Percentiles rank a stretch among this genome's conserved stretches.
These are phyloP conservation scores for Amesomyces nigricolor DNA, from an alignment of 2,329 filamentous ascomycete genomes.

Conservation along the genomic window DNA sequence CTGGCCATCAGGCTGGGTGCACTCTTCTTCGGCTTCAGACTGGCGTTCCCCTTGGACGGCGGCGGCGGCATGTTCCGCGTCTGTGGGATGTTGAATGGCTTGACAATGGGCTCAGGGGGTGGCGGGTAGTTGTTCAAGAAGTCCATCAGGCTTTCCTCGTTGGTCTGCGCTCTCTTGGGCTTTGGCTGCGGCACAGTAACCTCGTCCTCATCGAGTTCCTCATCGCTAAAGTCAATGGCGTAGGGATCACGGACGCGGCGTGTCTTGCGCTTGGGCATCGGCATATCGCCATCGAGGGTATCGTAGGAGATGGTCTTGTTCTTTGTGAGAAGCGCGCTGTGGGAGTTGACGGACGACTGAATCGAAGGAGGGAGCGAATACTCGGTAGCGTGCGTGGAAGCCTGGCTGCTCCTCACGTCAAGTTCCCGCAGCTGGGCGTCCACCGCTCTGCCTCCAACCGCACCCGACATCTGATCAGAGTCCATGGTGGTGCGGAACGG, in stretches of 20 bases:
- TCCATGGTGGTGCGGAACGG: conserved; percentile 83
- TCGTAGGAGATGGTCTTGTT: conserved; percentile 34
- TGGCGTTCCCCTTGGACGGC: conserved; percentile 52
- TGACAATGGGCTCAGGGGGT: conserved; percentile 45
- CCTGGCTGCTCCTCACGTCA: conserved; percentile 46
- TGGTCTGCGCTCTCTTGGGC: conserved; percentile 35
- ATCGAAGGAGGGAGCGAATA: conserved; percentile 48
- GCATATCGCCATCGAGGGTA: conserved; percentile 43
- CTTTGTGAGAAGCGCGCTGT: conserved; percentile 59
- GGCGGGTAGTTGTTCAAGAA: conserved; percentile 67
- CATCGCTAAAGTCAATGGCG: conserved; percentile 77
- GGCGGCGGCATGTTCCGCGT: conserved; percentile 34
- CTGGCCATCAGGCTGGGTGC: conserved; percentile 57
- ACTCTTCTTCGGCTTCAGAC: conserved; percentile 51
- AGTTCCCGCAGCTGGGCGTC: conserved; percentile 54
- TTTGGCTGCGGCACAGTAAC: conserved; percentile 39
- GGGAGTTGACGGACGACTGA: conserved; percentile 67
- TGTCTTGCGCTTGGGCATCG: conserved; percentile 66
- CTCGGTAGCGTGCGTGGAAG: conserved; percentile 53
- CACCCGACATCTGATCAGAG: conserved; percentile 65
- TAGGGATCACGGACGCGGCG: conserved; percentile 82
- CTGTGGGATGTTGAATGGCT: conserved; percentile 33
- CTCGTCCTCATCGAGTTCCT: conserved; percentile 53
- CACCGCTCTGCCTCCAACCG: conserved; percentile 50
- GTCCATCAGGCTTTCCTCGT: conserved; percentile 66